phyloP scores from a whole-genome alignment of 192 early-diverging fungal genomes.

The Kappamyces sp. region DNA sequence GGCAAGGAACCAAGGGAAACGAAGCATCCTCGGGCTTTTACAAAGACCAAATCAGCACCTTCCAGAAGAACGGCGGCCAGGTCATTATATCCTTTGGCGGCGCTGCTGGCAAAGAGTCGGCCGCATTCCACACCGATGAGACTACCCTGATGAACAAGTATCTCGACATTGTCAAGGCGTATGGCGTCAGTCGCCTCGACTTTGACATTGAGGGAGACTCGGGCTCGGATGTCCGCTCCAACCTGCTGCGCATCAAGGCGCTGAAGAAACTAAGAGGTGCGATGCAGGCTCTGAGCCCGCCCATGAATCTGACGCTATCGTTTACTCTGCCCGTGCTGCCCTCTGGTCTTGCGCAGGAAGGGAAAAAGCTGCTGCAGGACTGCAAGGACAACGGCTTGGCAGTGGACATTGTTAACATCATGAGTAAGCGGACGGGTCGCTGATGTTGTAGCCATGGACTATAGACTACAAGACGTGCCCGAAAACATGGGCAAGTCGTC shows the following conservation, averaged over 20 bases:
- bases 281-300: conserved; percentile 16
- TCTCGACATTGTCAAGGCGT: conserved; percentile 25
- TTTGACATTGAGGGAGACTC: conserved; percentile 40
- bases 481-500: too few species aligned
- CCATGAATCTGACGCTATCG: conserved; percentile 16
- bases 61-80: conserved; percentile 25
- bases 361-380: conserved; percentile 15
- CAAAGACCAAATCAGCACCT: conserved; percentile 12
- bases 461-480: too few species aligned
- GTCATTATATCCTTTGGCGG: conserved; percentile 39
- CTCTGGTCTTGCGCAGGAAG: conserved; percentile 17
- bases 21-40: neutral
- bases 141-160: conserved; percentile 22
- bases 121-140: conserved; percentile 16
- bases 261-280: conserved; percentile 29
- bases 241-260: conserved; percentile 13
- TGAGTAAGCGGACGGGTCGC: too few species aligned
- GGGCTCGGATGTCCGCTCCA: conserved; percentile 6
- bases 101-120: conserved; percentile 25
- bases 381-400: conserved; percentile 18
- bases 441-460: too few species aligned
- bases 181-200: conserved; percentile 27
- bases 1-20: neutral
- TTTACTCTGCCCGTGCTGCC: conserved; percentile 33
- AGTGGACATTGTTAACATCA: conserved; percentile 12